Evolutionary conservation across 495 filamentous ascomycete genomes (phyloP), one percentile per base, ranked within the genome.

Genomic region (Podospora anserina): DNA sequence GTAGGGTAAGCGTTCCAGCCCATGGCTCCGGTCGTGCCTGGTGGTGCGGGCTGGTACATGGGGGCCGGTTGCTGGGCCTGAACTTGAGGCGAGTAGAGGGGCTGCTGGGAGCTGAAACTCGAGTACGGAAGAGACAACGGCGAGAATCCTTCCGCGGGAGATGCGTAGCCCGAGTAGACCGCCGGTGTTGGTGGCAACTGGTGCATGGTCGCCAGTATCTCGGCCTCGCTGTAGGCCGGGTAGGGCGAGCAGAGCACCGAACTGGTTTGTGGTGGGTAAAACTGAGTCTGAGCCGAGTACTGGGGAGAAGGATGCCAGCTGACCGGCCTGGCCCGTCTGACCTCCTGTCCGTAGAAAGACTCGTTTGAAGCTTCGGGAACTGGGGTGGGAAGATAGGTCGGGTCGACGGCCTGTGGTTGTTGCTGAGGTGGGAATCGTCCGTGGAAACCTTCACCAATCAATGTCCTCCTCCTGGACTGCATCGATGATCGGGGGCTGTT

Each of bases 241-340:
- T 66, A 74, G 39, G 39, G 39, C 1, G 76, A 65, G 59, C 76
- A 80, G 2, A 74, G 59, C 18, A 76, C 69, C 53, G 66, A 49
- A 65, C 59, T 75, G 74, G 27, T 72, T 63, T 58, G 74, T 18
- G 34, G 66, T 57, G 34, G 71, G 72, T 57, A 75, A 70, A 69
- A 74, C 69, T 69, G 74, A 18, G 64, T 57, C 11, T 66, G 68
- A 13, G 34, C 61, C 9, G 80, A 61, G 23, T 80, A 62, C 19
- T 82, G 79, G 19, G 83, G 80, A 20, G 81, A 80, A 15, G 90
- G 88, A 76, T 92, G 90, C 90, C 90, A 92, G 74, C 89, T 91
- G 28, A 88, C 84, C 23, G 90, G 90, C 16, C 90, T 77, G 59
- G 68, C 75, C 66, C 72, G 77, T 61, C 71, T 76, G 68, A 69